Evolutionary conservation across 106 monocot species (phyloP), one percentile per base, ranked within the genome.

Genomic region (Ottelia alismoides): DNA sequence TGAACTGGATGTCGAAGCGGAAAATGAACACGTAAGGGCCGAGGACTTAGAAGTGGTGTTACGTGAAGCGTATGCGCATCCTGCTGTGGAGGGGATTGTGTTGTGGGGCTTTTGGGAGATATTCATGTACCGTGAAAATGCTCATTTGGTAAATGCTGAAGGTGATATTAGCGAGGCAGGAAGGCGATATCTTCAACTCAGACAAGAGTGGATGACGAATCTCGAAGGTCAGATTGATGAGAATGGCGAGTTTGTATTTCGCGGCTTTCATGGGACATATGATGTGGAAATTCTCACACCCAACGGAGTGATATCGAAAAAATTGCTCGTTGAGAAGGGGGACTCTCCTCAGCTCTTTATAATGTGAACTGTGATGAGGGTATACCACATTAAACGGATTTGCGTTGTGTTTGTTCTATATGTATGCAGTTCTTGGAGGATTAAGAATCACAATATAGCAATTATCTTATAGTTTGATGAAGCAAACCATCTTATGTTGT

Each of bases 101-200:
- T 55, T 93, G 12, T 93, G 87, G 92, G 92, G 92, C 35, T 84
- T 80, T 31, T 93, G 79, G 92, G 92, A 93, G 49, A 55, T 77
- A 51, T 78, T 79, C 35, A 93, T 78, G 77, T 88, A 63, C 26
- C 69, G 83, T 50, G 80, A 87, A 9, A 28, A 78, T 40, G 68
- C 80, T 65, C 87, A 93, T 29, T 58, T 92, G 59, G 70, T 87
- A 32, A 71, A 83, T 61, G 87, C 87, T 30, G 87, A 93, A 55
- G 87, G 92, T 1, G 68, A 58, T 6, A 61, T 88, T 25, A 93
- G 88, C 48, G 87, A 83, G 59, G 87, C 92, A 26, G 92, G 92
- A 27, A 77, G 51, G 69, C 69, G 87, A 54, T 88, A 54, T 45
- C 70, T 87, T 63, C 80, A 70, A 43, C 75, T 93, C 26, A 80